Conservation (phyloP, 169 alveolate genomes). For the Babesia bovis region DNA sequence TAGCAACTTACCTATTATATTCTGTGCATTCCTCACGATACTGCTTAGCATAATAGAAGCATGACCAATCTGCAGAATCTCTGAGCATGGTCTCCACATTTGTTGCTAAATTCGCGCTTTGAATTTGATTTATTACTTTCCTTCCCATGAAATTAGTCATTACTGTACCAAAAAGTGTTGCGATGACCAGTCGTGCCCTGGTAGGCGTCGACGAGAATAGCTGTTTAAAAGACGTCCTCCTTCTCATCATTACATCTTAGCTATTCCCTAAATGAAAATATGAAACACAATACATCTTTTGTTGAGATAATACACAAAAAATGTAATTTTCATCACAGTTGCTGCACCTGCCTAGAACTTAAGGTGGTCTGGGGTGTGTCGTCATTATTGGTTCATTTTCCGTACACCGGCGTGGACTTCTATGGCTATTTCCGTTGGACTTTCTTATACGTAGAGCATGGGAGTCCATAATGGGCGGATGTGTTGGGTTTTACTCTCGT, state of each 20-base stretch:
- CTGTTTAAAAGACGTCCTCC: slow-evolving; percentile 8
- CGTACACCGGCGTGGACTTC: not conserved
- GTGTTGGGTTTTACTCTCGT: slow-evolving; percentile 6
- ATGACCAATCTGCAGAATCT: slow-evolving; percentile 64
- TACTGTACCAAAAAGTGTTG: slow-evolving; percentile 10
- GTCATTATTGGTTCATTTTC: not conserved
- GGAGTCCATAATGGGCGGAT: not conserved
- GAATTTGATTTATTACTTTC: not conserved
- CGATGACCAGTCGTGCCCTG: slow-evolving; percentile 15
- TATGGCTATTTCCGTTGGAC: not conserved
- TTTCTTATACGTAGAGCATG: not conserved
- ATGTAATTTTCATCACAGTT: not conserved
- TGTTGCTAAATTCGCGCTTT: slow-evolving; percentile 20
- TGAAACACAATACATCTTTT: not conserved
- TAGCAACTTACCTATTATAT: slow-evolving; percentile 18
- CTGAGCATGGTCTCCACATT: slow-evolving; percentile 17
- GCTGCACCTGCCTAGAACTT: not conserved
- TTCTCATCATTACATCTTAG: no score
- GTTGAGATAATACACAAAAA: no score
- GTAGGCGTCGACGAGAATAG: slow-evolving; percentile 32
- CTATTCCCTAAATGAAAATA: not conserved
- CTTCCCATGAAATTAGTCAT: slow-evolving; percentile 41
- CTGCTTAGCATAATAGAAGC: slow-evolving; percentile 74
- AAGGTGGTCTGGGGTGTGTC: slow-evolving; percentile 9
- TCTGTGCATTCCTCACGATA: slow-evolving; percentile 74